phyloP scores from a whole-genome alignment of 2,329 filamentous ascomycete genomes.

The Colletotrichum kahawae region DNA sequence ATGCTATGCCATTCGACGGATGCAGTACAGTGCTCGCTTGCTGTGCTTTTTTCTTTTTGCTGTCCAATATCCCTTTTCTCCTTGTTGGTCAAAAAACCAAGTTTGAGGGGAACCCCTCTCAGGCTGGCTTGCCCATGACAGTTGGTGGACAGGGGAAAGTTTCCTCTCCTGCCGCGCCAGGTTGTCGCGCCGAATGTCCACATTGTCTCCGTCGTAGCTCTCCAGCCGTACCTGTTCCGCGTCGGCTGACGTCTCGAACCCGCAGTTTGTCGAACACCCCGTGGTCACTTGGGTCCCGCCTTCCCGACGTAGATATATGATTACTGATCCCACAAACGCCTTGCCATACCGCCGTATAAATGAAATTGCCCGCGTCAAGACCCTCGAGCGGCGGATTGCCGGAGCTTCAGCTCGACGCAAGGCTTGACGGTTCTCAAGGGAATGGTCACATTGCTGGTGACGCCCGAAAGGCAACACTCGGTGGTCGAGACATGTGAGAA shows the following conservation, averaged over 20 bases:
- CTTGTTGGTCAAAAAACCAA: not conserved
- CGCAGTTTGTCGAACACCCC: not conserved
- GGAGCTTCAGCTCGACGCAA: not conserved
- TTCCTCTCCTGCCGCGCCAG: not conserved
- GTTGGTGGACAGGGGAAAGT: not conserved
- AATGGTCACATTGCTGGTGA: not conserved
- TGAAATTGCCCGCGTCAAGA: not conserved
- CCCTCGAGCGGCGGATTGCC: no score
- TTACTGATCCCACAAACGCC: not conserved
- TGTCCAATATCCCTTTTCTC: not conserved
- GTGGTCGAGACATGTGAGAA: not conserved
- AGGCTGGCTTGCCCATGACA: not conserved
- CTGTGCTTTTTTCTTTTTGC: constrained; percentile 3
- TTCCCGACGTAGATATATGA: not conserved
- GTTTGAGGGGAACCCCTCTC: not conserved
- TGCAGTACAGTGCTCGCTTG: constrained; percentile 6
- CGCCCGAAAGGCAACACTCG: not conserved
- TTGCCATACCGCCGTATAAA: not conserved
- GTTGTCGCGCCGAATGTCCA: not conserved
- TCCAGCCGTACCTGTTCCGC: not conserved
- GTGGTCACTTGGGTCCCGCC: not conserved
- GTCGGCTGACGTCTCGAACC: not conserved
- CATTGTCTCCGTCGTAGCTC: not conserved
- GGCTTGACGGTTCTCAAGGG: not conserved
- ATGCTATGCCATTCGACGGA: not conserved